Evolutionary conservation across 495 filamentous ascomycete genomes (phyloP), one percentile per base, ranked within the genome.

Genomic region (Cenococcum geophilum): DNA sequence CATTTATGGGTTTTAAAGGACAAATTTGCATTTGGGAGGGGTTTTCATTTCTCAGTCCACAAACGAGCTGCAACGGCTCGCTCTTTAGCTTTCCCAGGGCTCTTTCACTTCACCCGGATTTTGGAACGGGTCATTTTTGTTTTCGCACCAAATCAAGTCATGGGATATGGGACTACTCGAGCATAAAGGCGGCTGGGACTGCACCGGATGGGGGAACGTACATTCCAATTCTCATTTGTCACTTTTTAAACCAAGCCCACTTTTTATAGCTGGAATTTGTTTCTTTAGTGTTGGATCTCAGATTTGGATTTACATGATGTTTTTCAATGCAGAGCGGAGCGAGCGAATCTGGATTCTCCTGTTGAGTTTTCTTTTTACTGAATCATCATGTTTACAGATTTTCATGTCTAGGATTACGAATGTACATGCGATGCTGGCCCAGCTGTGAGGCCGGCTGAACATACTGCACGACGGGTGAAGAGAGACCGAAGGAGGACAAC

Each of bases 21-120:
- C 61, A 67, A 63, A 59, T 63, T 52, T 67, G 65, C 65, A 68
- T 68, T 63, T 66, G 55, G 57, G 61, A 57, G 40, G 65, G 51
- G 55, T 53, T 67, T 42, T 61, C 40, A 45, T 18, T 52, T 23
- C 25, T 52, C 49, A 52, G 49, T 52, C 49, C 49, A 51, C 11
- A 52, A 10, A 45, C 18, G 40, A 45, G 40, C 40, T 45, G n/a
- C n/a, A n/a, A n/a, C n/a, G 27, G 27, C 27, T 3, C 27, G 27
- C 27, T 32, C 27, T 6, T 32, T 6, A 6, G 27, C 45, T 14
- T 49, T 20, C 18, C 45, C 45, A 18, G n/a, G 45, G 45, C 45
- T 22, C 45, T 49, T 49, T 32, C 27, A 32, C 6, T 4, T 10
- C 12, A 45, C 21, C 49, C 18, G 49, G 25, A 52, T 23, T 25